Evolutionary conservation across 495 filamentous ascomycete species (phyloP).

Genomic region (Mycothermus thermophilus): DNA sequence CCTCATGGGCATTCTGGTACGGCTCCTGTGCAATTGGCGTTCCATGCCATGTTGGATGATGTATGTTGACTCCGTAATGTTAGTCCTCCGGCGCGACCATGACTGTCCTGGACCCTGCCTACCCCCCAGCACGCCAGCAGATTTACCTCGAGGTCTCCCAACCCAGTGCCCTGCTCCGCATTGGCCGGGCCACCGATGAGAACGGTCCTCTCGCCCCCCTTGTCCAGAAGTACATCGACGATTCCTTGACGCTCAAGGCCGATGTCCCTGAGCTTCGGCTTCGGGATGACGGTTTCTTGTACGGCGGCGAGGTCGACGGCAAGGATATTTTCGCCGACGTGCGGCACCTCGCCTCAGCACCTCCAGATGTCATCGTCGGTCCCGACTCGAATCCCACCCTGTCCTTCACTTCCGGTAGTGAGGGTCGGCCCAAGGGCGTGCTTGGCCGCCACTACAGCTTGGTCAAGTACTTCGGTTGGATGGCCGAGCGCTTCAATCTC

Average conservation of each 20-base stretch:
- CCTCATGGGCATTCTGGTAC: conserved; percentile 45
- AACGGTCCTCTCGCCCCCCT: conserved; percentile 52
- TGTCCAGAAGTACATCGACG: conserved; percentile 62
- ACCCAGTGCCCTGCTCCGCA: conserved; percentile 65
- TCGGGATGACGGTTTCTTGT: conserved; percentile 55
- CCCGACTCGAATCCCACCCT: conserved; percentile 80
- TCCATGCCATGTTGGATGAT: not conserved
- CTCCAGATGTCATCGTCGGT: conserved; percentile 68
- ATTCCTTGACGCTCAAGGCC: conserved; percentile 57
- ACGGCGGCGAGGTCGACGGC: conserved; percentile 50
- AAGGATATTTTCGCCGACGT: conserved; percentile 52
- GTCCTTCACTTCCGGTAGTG: conserved; percentile 72
- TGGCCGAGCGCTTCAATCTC: conserved; percentile 69
- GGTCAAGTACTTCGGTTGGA: conserved; percentile 85
- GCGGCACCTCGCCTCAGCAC: conserved; percentile 35
- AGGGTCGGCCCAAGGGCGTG: conserved; percentile 66
- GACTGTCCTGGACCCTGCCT: conserved; percentile 74
- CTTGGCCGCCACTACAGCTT: conserved; percentile 77
- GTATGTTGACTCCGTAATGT: conserved; percentile 1
- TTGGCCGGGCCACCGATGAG: conserved; percentile 66
- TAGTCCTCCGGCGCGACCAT: conserved; percentile 54
- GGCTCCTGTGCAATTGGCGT: not conserved
- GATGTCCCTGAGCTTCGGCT: conserved; percentile 67
- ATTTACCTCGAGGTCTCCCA: conserved; percentile 84
- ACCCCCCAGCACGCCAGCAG: conserved; percentile 76